Conservation (phyloP, 306 rosid species). For the Castanospermum australe region DNA sequence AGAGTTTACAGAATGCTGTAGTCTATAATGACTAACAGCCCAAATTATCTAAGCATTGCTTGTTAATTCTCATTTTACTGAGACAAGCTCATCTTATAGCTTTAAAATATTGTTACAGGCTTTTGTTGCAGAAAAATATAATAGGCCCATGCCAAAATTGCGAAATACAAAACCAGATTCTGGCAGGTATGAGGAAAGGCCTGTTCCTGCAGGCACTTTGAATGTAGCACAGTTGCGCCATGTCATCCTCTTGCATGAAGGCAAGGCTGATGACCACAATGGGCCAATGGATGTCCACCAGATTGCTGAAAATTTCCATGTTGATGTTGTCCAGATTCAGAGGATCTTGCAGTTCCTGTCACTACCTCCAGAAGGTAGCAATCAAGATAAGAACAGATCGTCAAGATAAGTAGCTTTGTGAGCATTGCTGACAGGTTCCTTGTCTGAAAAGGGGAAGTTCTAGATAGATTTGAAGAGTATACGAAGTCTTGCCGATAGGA, state of each 20-base stretch:
- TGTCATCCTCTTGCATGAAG: constrained; percentile 65
- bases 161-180: constrained; percentile 71
- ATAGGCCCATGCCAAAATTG: constrained; percentile 77
- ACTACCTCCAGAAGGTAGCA: constrained; percentile 65
- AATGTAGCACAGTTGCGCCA: constrained; percentile 84
- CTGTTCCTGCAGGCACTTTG: constrained; percentile 69
- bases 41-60: constrained; percentile 3
- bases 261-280: constrained; percentile 77
- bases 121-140: constrained; percentile 65
- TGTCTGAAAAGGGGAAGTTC: constrained; percentile 27
- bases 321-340: constrained; percentile 56
- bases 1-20: not conserved
- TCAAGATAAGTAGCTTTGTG: constrained; percentile 8
- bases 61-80: not conserved
- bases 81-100: constrained; percentile 11
- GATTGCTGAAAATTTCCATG: constrained; percentile 63
- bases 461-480: constrained; percentile 15
- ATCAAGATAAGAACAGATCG: constrained; percentile 34
- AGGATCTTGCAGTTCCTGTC: constrained; percentile 68
- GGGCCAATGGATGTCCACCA: constrained; percentile 67
- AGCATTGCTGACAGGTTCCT: constrained; percentile 20
- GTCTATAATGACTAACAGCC: not conserved
- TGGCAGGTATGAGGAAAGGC: constrained; percentile 59
- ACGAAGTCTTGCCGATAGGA: not conserved
- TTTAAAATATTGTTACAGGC: constrained; percentile 48